phyloP scores from a whole-genome alignment of 139 green algal species.

The Chlorella sp. region DNA sequence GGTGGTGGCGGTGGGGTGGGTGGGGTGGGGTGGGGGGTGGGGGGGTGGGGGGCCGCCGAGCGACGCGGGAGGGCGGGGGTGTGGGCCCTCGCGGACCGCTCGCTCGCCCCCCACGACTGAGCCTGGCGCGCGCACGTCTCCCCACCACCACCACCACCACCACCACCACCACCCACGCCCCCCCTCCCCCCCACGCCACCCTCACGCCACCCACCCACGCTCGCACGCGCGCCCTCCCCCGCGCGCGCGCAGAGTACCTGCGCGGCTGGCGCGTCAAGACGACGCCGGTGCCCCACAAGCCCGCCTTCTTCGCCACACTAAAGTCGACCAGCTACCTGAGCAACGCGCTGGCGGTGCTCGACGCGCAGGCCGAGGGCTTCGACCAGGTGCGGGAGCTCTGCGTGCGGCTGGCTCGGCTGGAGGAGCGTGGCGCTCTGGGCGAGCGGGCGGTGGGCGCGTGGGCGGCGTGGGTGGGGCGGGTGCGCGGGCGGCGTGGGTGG shows the following conservation, averaged over 20 bases:
- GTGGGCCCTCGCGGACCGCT: too few species aligned
- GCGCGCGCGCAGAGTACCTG: constrained; percentile 22
- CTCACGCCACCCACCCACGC: neutral
- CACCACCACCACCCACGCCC: neutral
- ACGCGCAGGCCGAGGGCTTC: constrained; percentile 51
- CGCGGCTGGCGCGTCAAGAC: constrained; percentile 56
- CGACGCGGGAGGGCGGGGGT: too few species aligned
- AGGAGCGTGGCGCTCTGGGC: too few species aligned
- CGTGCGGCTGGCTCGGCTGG: too few species aligned
- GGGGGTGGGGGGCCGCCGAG: too few species aligned
- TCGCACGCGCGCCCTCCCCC: neutral
- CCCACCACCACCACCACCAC: neutral
- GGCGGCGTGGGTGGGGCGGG: neutral
- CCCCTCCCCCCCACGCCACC: neutral
- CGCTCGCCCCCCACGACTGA: neutral
- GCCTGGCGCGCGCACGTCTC: neutral
- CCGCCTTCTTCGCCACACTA: constrained; percentile 50
- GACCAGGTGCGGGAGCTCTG: constrained; percentile 52
- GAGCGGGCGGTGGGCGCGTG: neutral
- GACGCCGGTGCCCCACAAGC: constrained; percentile 50
- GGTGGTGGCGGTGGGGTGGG: too few species aligned
- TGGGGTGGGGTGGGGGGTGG: too few species aligned
- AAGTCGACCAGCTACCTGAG: constrained; percentile 73
- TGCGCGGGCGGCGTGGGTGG: constrained; percentile 12
- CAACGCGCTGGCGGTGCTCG: constrained; percentile 55